Conservation (phyloP, 192 early-diverging fungal species). For the Podila clonocystis region DNA sequence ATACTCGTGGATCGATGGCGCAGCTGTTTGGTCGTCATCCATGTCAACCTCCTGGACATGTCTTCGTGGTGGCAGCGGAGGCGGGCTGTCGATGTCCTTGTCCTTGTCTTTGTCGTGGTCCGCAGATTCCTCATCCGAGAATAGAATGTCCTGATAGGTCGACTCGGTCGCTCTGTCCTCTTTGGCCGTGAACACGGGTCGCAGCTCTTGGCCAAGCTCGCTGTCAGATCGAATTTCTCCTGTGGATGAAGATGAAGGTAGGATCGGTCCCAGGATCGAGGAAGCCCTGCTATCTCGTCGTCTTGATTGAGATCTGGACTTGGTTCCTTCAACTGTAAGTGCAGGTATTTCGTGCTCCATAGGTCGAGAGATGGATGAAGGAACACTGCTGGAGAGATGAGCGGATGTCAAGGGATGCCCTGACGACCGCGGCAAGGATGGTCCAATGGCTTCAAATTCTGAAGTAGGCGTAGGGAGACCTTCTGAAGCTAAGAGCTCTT, state of each 20-base stretch:
- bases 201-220: constrained; percentile 19
- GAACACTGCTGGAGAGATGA: constrained; percentile 9
- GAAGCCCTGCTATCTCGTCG: constrained; percentile 17
- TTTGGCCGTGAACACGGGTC: constrained; percentile 20
- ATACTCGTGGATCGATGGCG: constrained; percentile 9
- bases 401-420: not conserved
- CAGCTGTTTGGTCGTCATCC: constrained; percentile 1
- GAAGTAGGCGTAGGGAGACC: not conserved
- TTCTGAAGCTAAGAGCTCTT: constrained; percentile 31
- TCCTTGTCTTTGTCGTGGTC: not conserved
- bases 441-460: not conserved
- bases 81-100: constrained; percentile 6
- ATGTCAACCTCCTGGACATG: not conserved
- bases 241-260: not conserved
- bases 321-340: not conserved
- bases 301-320: not conserved
- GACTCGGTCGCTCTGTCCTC: constrained; percentile 4
- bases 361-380: not conserved
- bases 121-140: constrained; percentile 14
- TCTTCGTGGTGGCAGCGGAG: constrained; percentile 30
- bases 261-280: constrained; percentile 8
- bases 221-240: not conserved
- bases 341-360: not conserved
- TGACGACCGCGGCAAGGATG: not conserved
- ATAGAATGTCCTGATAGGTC: constrained; percentile 13